phyloP scores from a whole-genome alignment of 192 early-diverging fungal genomes.

The Coemansia umbellata region DNA sequence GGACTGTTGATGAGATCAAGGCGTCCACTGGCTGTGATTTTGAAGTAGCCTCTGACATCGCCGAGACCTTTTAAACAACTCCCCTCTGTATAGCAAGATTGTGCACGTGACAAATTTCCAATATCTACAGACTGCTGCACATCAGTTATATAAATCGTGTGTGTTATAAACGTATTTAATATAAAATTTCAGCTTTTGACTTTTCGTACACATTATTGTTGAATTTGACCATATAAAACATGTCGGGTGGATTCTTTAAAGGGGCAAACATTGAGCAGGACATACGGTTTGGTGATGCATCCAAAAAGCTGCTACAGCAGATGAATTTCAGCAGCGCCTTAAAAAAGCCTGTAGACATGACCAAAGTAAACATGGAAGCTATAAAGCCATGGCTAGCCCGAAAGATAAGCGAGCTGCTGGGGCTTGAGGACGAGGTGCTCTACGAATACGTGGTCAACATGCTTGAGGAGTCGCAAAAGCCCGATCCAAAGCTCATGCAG shows the following conservation, averaged over 20 bases:
- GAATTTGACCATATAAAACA: too few species aligned
- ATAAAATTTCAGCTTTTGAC: too few species aligned
- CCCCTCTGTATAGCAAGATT: too few species aligned
- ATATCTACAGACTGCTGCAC: background rate
- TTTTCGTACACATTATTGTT: too few species aligned
- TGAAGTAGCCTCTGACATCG: conserved; percentile 51
- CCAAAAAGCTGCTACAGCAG: conserved; percentile 22
- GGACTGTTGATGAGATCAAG: conserved; percentile 62
- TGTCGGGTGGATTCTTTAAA: conserved; percentile 36
- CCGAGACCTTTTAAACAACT: conserved; percentile 38
- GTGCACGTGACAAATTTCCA: background rate
- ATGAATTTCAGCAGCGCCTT: conserved; percentile 20
- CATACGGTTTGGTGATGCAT: conserved; percentile 41
- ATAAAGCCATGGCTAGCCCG: conserved; percentile 86
- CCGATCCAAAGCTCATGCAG: conserved; percentile 89
- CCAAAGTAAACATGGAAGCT: conserved; percentile 83
- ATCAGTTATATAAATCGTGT: background rate
- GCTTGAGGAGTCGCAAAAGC: conserved; percentile 67
- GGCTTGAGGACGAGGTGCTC: conserved; percentile 92
- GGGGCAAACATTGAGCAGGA: conserved; percentile 48
- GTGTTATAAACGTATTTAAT: background rate
- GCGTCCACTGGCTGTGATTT: conserved; percentile 61
- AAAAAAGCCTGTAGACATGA: conserved; percentile 57
- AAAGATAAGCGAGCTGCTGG: conserved; percentile 69
- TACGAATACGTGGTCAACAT: conserved; percentile 81